These are phyloP conservation scores for Ceratocystis destructans DNA, from an alignment of 2,329 filamentous ascomycete species.

Conservation along the genomic window DNA sequence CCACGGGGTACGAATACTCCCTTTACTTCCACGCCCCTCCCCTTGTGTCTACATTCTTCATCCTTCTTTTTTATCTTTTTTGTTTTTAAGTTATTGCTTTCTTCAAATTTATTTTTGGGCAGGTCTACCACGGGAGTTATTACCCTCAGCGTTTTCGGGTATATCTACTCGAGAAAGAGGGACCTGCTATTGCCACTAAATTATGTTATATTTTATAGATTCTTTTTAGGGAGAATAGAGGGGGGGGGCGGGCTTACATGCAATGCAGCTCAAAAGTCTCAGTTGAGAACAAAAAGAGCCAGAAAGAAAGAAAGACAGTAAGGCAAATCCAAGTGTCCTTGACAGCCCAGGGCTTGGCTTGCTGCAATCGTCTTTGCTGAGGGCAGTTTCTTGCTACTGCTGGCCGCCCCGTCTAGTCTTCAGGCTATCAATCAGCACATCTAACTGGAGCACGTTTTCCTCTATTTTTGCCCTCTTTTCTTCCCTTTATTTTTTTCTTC, in stretches of 20 bases:
- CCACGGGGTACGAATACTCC: neutral
- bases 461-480: neutral
- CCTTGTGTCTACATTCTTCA: neutral
- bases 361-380: neutral
- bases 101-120: neutral
- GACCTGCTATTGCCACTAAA: neutral
- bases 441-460: neutral
- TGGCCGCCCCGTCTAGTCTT: neutral
- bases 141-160: neutral
- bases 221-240: neutral
- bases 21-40: neutral
- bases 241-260: neutral
- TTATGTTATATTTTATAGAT: neutral
- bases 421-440: neutral
- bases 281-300: neutral
- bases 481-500: neutral
- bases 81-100: neutral
- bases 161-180: neutral
- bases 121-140: neutral
- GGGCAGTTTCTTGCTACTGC: neutral
- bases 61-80: neutral
- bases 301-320: too few relatives aligned
- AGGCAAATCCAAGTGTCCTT: too few relatives aligned
- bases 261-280: neutral
- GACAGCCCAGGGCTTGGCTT: neutral